These are phyloP conservation scores for Tetraselmis striata DNA, from an alignment of 139 green algal species.

Conservation along the genomic window DNA sequence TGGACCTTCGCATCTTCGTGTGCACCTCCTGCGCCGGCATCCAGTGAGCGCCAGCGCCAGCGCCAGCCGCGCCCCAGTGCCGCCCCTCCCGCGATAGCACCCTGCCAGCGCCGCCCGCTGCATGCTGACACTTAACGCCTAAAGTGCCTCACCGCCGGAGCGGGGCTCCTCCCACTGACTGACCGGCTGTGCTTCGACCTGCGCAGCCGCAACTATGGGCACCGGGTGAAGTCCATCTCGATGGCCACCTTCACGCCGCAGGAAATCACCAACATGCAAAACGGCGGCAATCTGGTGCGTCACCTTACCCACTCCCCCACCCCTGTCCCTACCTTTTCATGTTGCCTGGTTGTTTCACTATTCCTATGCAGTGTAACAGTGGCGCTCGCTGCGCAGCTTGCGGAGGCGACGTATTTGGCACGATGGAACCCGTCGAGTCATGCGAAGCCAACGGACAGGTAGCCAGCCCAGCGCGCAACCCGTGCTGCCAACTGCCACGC, in stretches of 20 bases:
- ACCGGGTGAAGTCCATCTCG: background rate
- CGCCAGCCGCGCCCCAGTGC: too few relatives aligned
- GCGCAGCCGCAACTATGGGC: background rate
- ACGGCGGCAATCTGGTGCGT: background rate
- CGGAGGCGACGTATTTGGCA: background rate
- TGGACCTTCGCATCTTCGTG: background rate
- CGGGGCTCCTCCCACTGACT: background rate
- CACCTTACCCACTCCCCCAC: background rate
- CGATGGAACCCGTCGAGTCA: background rate
- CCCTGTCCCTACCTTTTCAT: background rate
- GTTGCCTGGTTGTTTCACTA: background rate
- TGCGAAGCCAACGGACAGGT: background rate
- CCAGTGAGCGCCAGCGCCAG: background rate
- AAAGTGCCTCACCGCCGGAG: too few relatives aligned
- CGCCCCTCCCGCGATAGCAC: too few relatives aligned
- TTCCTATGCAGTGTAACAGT: too few relatives aligned
- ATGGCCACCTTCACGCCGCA: background rate
- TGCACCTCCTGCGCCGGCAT: background rate
- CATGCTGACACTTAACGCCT: too few relatives aligned
- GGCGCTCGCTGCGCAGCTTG: background rate
- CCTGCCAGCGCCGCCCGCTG: too few relatives aligned
- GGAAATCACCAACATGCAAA: background rate
- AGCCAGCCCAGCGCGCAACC: too few relatives aligned
- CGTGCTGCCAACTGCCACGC: too few relatives aligned
- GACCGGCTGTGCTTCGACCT: background rate